These are phyloP conservation scores for Paramecium caudatum DNA, from an alignment of 73 alveolate species.

Conservation along the genomic window DNA sequence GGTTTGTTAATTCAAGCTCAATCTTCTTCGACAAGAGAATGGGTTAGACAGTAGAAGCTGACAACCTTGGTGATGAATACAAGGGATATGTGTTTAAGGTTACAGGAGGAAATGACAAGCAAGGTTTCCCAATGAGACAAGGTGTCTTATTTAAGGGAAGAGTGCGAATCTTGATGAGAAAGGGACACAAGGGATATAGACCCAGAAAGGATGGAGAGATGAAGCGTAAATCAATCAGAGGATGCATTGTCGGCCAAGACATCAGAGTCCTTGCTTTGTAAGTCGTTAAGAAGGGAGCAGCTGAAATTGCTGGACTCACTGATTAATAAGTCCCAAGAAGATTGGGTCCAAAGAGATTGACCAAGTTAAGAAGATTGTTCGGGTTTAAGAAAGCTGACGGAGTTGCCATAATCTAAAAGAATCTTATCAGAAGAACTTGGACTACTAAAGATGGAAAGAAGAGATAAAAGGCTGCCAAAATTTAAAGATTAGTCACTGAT, in stretches of 20 bases:
- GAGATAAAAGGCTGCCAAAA: slow-evolving; percentile 81
- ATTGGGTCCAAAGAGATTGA: slow-evolving; percentile 98
- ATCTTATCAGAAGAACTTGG: slow-evolving; percentile 85
- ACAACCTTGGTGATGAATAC: slow-evolving; percentile 87
- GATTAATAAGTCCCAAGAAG: slow-evolving; percentile 91
- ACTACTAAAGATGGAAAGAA: slow-evolving; percentile 81
- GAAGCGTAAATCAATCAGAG: slow-evolving; percentile 95
- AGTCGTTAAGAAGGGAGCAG: slow-evolving; percentile 94
- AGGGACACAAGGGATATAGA: slow-evolving; percentile 92
- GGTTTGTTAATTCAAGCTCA: slow-evolving; percentile 67
- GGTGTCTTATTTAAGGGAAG: slow-evolving; percentile 93
- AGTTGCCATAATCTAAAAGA: slow-evolving; percentile 80
- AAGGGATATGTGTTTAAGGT: slow-evolving; percentile 94
- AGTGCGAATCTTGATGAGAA: slow-evolving; percentile 88
- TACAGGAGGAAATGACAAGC: slow-evolving; percentile 97
- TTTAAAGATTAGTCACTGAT: slow-evolving; percentile 91
- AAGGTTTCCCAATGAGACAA: slow-evolving; percentile 97
- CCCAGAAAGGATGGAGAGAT: slow-evolving; percentile 95
- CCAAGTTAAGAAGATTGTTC: slow-evolving; percentile 89
- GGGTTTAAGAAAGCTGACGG: slow-evolving; percentile 91
- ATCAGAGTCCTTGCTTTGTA: slow-evolving; percentile 90
- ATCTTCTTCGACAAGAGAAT: slow-evolving; percentile 89
- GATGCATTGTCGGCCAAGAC: slow-evolving; percentile 96
- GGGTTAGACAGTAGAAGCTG: slow-evolving; percentile 95
- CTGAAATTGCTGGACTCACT: slow-evolving; percentile 94